phyloP scores from a whole-genome alignment of 208 protist species.

The Leishmania turanica region DNA sequence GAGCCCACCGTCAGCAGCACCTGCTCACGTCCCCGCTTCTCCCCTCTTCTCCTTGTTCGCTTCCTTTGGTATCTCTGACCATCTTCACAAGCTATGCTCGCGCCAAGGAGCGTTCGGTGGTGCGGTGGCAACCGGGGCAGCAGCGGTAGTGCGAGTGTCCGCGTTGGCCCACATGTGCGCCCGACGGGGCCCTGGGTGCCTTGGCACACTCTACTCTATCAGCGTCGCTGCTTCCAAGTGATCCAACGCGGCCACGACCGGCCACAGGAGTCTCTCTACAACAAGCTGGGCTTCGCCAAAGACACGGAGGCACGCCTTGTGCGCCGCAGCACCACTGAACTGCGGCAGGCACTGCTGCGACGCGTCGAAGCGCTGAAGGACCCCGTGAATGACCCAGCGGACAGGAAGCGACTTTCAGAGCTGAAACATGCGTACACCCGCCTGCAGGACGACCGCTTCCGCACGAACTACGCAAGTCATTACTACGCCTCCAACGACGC shows the following conservation, averaged over 20 bases:
- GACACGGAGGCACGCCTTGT: constrained; percentile 62
- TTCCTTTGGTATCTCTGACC: neutral
- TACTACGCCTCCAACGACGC: constrained; percentile 81
- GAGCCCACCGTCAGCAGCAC: neutral
- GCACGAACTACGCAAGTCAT: constrained; percentile 62
- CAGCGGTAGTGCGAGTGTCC: neutral
- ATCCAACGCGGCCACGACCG: constrained; percentile 80
- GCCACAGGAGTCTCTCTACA: constrained; percentile 59
- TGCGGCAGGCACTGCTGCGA: constrained; percentile 60
- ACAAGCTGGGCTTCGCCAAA: constrained; percentile 67
- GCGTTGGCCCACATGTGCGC: neutral
- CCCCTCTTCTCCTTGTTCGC: neutral
- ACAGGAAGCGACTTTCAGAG: constrained; percentile 46
- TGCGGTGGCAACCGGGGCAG: neutral
- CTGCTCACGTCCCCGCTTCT: neutral
- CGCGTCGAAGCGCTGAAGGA: constrained; percentile 70
- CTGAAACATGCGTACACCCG: constrained; percentile 63
- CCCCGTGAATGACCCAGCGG: constrained; percentile 45
- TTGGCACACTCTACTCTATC: neutral
- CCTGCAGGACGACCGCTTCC: constrained; percentile 60
- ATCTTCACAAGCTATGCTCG: neutral
- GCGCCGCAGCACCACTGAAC: constrained; percentile 61
- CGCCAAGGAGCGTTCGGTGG: neutral
- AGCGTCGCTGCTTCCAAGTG: constrained; percentile 29
- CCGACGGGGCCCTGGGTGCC: neutral